phyloP scores from a whole-genome alignment of 2,329 filamentous ascomycete species.

The Drechslerella coelobrocha region DNA sequence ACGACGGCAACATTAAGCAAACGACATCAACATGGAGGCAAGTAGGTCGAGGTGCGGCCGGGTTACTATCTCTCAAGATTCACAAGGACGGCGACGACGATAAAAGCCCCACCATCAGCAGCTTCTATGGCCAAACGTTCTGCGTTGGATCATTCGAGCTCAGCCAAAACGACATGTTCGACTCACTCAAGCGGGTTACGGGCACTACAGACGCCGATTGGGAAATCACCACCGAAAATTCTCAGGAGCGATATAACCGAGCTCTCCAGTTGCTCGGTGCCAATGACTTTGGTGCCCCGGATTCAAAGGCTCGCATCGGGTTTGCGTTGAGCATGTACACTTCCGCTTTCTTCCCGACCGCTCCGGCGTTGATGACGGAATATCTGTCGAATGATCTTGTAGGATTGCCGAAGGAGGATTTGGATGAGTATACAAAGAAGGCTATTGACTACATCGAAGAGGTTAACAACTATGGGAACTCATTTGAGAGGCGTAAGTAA shows the following conservation, averaged over 20 bases:
- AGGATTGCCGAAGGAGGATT: conserved; percentile 66
- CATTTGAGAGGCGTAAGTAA: too few species aligned
- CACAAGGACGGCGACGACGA: conserved; percentile 57
- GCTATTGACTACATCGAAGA: conserved; percentile 58
- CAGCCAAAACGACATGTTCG: conserved; percentile 71
- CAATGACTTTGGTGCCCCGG: conserved; percentile 56
- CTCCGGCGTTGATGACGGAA: conserved; percentile 60
- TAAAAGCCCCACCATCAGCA: conserved; percentile 58
- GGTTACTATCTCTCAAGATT: conserved; percentile 61
- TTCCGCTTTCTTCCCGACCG: conserved; percentile 63
- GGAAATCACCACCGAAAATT: conserved; percentile 63
- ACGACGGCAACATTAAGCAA: conserved; percentile 66
- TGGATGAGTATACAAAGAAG: conserved; percentile 65
- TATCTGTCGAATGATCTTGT: conserved; percentile 65
- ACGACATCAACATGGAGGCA: conserved; percentile 68
- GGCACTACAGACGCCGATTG: conserved; percentile 68
- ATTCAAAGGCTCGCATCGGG: conserved; percentile 57
- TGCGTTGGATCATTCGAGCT: conserved; percentile 67
- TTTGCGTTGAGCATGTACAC: conserved; percentile 65
- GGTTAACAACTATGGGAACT: neutral
- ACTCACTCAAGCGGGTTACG: conserved; percentile 67
- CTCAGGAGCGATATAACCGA: conserved; percentile 61
- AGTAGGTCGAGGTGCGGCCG: conserved; percentile 64
- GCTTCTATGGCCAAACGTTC: conserved; percentile 63
- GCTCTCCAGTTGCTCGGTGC: conserved; percentile 59